These are phyloP conservation scores for Hymenoscyphus fructigenus DNA, from an alignment of 2,329 filamentous ascomycete species.

Conservation along the genomic window DNA sequence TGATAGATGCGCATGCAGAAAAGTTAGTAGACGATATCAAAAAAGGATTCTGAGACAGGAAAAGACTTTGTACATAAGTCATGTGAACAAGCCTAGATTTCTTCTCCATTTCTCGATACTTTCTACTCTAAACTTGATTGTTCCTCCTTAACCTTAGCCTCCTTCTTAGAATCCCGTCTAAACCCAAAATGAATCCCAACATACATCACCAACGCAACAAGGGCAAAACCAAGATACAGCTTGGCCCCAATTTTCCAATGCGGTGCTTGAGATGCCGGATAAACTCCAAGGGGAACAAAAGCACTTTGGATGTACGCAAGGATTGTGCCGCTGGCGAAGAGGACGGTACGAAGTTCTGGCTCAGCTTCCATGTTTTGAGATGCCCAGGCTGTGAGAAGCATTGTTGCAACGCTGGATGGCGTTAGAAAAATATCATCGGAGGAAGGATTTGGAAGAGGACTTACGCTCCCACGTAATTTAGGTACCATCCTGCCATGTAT, in stretches of 20 bases:
- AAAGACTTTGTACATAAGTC: too few species aligned
- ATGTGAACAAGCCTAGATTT: too few species aligned
- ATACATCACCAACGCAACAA: slow-evolving; percentile 9
- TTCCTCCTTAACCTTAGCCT: neutral
- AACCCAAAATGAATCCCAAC: slow-evolving; percentile 13
- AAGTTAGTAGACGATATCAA: neutral
- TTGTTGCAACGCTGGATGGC: neutral
- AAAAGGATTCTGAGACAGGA: neutral
- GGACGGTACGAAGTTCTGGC: slow-evolving; percentile 14
- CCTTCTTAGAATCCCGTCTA: slow-evolving; percentile 7
- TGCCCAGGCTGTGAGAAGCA: slow-evolving; percentile 11
- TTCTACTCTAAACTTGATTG: too few species aligned
- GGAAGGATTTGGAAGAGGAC: slow-evolving; percentile 1
- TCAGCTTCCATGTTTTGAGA: slow-evolving; percentile 11
- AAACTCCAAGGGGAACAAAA: slow-evolving; percentile 13
- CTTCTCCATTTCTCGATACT: too few species aligned
- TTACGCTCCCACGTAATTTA: slow-evolving; percentile 18
- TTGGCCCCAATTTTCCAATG: neutral
- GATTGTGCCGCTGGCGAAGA: slow-evolving; percentile 15
- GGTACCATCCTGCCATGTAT: slow-evolving; percentile 19
- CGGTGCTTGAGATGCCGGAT: slow-evolving; percentile 11
- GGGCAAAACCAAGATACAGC: neutral
- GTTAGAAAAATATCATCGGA: neutral
- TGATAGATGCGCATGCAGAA: neutral
- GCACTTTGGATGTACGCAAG: slow-evolving; percentile 14